Base-by-base conservation (phyloP, 768 basidiomycete species). In the Terana coerulea region DNA sequence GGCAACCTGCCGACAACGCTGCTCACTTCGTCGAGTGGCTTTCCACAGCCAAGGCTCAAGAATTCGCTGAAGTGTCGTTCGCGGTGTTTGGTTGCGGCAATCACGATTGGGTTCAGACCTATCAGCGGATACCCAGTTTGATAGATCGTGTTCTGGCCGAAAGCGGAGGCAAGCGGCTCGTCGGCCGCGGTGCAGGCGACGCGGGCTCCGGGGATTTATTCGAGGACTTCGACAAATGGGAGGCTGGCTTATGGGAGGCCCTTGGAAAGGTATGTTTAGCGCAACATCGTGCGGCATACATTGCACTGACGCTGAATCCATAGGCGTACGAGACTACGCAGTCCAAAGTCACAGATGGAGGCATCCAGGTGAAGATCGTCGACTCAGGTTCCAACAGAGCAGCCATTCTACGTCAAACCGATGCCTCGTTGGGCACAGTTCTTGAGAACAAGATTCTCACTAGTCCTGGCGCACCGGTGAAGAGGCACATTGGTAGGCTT, bases 61-160 rank as follows among this genome's bases (percentile, higher is more conserved):
- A 64, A 47, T 55, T 74, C 42, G 54, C 55, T 2, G 62, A 63
- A 29, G 70, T 73, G 22, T 61, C 61, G 29, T 79, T 67, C 51
- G 72, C 70, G 2, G 73, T 79, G 14, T 77, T 79, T 44, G 77
- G 76, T 1, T 75, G 75, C 54, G 77, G 77, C 4, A 74, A 78
- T 59, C 65, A 64, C 37, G 77, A 79, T 55, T 79, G 77, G 76
- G 70, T 67, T n/a, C 54, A 63, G 26, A 76, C 75, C 1, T 79
- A 68, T 60, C 75, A 77, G 57, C 67, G 70, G 8, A 70, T 79
- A 19, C 77, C 77, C 0, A 69, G 25, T 17, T 58, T 74, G 11
- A 63, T 71, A 51, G 76, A 78, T 57, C 58, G 59, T 19, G 44
- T 66, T 10, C 64, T 74, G 22, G 61, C 59, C 21, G 61, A 59